These are phyloP conservation scores for Biscogniauxia mediterranea DNA, from an alignment of 2,329 filamentous ascomycete species.

Conservation along the genomic window DNA sequence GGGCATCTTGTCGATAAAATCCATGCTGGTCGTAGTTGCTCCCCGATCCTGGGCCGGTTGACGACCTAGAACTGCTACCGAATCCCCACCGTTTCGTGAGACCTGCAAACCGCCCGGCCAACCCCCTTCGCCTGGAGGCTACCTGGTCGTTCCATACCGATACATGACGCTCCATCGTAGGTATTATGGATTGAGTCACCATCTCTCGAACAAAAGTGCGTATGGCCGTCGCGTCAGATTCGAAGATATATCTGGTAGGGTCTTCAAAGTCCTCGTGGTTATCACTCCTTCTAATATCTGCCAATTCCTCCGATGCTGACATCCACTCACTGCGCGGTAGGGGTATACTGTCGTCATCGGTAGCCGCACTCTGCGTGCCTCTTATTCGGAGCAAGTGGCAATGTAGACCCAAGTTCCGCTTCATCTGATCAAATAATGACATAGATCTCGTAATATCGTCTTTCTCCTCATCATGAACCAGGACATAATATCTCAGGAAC, in stretches of 20 bases:
- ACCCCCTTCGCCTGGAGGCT: slow-evolving; percentile 81
- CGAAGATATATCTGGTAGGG: slow-evolving; percentile 77
- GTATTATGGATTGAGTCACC: slow-evolving; percentile 90
- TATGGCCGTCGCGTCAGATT: slow-evolving; percentile 86
- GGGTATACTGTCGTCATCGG: slow-evolving; percentile 85
- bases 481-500: slow-evolving; percentile 91
- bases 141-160: slow-evolving; percentile 97
- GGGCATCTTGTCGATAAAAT: slow-evolving; percentile 79
- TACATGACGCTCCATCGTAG: slow-evolving; percentile 91
- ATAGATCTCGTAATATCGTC: slow-evolving; percentile 91
- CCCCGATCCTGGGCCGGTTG: slow-evolving; percentile 48
- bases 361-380: slow-evolving; percentile 80
- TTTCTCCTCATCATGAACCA: slow-evolving; percentile 93
- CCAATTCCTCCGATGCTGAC: slow-evolving; percentile 80
- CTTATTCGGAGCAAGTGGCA: slow-evolving; percentile 87
- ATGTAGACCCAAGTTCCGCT: slow-evolving; percentile 93
- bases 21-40: slow-evolving; percentile 77
- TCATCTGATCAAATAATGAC: slow-evolving; percentile 95
- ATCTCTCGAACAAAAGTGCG: slow-evolving; percentile 90
- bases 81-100: slow-evolving; percentile 91
- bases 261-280: slow-evolving; percentile 69
- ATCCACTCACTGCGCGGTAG: slow-evolving; percentile 86
- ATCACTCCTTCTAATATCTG: slow-evolving; percentile 67
- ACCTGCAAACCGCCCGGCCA: slow-evolving; percentile 91
- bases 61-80: slow-evolving; percentile 62